Evolutionary conservation across 2,329 filamentous ascomycete genomes (phyloP).

Genomic region (Calonectria hongkongensis): DNA sequence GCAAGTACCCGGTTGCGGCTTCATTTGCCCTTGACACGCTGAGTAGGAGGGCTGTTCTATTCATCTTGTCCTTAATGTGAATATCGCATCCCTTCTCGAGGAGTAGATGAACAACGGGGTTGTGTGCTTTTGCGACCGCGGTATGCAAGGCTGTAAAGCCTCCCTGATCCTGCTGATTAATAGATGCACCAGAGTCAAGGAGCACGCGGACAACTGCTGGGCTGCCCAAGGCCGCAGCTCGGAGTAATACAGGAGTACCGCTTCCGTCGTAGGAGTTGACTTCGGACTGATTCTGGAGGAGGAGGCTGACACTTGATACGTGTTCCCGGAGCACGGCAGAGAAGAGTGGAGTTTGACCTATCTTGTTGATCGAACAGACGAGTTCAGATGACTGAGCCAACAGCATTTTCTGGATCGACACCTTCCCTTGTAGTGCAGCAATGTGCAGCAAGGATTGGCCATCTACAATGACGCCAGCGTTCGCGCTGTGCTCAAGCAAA

Average conservation of each 20-base stretch:
- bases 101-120: conserved; percentile 2
- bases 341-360: conserved; percentile 16
- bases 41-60: conserved; percentile 3
- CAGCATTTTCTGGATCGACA: background rate
- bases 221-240: background rate
- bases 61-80: conserved; percentile 16
- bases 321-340: conserved; percentile 19
- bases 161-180: conserved; percentile 18
- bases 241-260: background rate
- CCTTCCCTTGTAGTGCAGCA: conserved; percentile 13
- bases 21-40: conserved; percentile 4
- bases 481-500: background rate
- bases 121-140: background rate
- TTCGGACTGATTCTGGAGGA: conserved; percentile 3
- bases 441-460: conserved; percentile 13
- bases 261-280: conserved; percentile 15
- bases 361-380: conserved; percentile 1
- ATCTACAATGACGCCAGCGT: background rate
- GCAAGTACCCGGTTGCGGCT: background rate
- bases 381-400: background rate
- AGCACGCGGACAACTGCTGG: background rate
- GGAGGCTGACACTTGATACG: background rate
- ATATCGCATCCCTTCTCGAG: background rate
- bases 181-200: conserved; percentile 6
- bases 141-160: conserved; percentile 16